phyloP scores from a whole-genome alignment of 768 basidiomycete genomes.

The Wakefieldia striispora region DNA sequence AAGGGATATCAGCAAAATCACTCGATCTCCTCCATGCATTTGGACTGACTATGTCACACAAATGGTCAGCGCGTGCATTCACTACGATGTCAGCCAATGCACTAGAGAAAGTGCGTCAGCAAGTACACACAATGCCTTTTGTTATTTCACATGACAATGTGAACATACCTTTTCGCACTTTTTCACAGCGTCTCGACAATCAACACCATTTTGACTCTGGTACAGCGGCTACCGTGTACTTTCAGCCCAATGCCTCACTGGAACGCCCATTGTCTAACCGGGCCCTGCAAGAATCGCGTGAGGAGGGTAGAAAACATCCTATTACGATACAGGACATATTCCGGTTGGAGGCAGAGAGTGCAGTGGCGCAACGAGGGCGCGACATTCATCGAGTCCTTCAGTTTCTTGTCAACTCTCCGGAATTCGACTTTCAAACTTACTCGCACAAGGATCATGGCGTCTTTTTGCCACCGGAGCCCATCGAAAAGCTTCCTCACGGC shows the following conservation, averaged over 20 bases:
- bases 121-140: conserved; percentile 6
- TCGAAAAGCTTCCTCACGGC: conserved; percentile 28
- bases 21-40: conserved; percentile 38
- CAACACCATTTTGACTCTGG: conserved; percentile 36
- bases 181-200: conserved; percentile 38
- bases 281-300: conserved; percentile 18
- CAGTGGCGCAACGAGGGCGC: rapidly evolving
- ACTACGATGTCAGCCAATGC: conserved; percentile 1
- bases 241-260: conserved; percentile 24
- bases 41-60: conserved; percentile 40
- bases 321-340: conserved; percentile 23
- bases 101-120: not conserved
- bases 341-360: not conserved
- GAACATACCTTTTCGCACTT: conserved; percentile 34
- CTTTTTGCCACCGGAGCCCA: conserved; percentile 19
- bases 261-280: conserved; percentile 18
- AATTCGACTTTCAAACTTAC: conserved; percentile 33
- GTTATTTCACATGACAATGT: no score
- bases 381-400: conserved; percentile 22
- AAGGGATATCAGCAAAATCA: conserved; percentile 36
- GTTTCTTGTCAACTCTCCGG: conserved; percentile 26
- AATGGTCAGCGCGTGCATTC: conserved; percentile 27
- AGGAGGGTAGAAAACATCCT: conserved; percentile 21
- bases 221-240: conserved; percentile 32
- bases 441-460: conserved; percentile 5